These are phyloP conservation scores for Escovopsis weberi DNA, from an alignment of 2,329 filamentous ascomycete genomes.

Conservation along the genomic window DNA sequence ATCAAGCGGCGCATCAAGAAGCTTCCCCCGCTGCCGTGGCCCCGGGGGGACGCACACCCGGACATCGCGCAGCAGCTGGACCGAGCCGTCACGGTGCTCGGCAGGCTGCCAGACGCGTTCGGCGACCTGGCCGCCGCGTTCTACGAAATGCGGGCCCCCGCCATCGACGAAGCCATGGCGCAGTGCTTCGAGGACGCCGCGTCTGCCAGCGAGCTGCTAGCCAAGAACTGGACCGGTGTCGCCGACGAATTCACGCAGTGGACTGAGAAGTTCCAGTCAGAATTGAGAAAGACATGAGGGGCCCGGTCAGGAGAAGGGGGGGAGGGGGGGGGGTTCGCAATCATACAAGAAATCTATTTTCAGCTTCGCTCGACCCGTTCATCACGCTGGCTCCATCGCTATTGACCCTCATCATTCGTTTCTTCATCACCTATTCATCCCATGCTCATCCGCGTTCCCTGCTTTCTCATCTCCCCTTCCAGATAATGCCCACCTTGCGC, in stretches of 20 bases:
- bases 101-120: constrained; percentile 48
- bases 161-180: constrained; percentile 44
- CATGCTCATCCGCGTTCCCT: too few relatives aligned
- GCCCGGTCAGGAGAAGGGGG: neutral
- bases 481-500: too few relatives aligned
- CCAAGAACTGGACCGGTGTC: constrained; percentile 45
- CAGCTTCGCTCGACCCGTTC: too few relatives aligned
- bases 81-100: constrained; percentile 39
- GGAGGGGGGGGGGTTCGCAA: too few relatives aligned
- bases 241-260: constrained; percentile 68
- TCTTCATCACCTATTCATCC: too few relatives aligned
- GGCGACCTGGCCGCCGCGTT: constrained; percentile 59
- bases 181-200: constrained; percentile 47
- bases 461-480: too few relatives aligned
- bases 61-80: constrained; percentile 34
- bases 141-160: constrained; percentile 49
- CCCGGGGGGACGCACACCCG: constrained; percentile 15
- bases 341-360: too few relatives aligned
- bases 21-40: constrained; percentile 32
- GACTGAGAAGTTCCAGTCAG: constrained; percentile 43
- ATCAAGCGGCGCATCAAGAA: constrained; percentile 55
- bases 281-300: constrained; percentile 29
- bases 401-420: too few relatives aligned
- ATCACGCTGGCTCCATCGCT: too few relatives aligned
- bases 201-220: constrained; percentile 38